Percentiles rank a stretch among this genome's conserved stretches.
Conservation (phyloP, 495 filamentous ascomycete genomes). For the Glonium stellatum region DNA sequence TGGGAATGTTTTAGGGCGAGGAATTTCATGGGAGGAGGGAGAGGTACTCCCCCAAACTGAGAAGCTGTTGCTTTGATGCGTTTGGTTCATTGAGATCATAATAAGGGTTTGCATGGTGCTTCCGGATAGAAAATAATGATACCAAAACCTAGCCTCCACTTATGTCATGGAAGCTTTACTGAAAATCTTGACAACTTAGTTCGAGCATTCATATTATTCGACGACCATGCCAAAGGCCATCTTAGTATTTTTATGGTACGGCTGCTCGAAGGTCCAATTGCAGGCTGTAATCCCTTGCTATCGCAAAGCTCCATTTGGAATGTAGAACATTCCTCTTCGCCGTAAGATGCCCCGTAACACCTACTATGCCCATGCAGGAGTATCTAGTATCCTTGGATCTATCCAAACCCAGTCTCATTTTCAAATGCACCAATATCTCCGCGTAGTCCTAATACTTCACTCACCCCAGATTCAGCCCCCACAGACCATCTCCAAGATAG, state of each 20-base stretch:
- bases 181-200: too few relatives aligned
- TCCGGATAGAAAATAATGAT: constrained; percentile 24
- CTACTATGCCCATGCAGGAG: neutral
- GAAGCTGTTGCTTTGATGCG: neutral
- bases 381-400: neutral
- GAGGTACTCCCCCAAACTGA: constrained; percentile 5
- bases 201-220: too few relatives aligned
- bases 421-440: neutral
- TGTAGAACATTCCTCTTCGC: neutral
- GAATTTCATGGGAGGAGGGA: constrained; percentile 37
- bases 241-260: too few relatives aligned
- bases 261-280: too few relatives aligned
- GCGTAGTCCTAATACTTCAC: neutral
- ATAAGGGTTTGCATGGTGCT: neutral
- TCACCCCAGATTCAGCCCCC: constrained; percentile 69
- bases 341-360: neutral
- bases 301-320: too few relatives aligned
- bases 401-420: neutral
- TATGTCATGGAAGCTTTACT: too few relatives aligned
- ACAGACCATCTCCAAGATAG: constrained; percentile 91
- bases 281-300: too few relatives aligned
- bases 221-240: too few relatives aligned
- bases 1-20: constrained; percentile 26
- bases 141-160: constrained; percentile 4
- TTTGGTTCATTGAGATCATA: neutral